Evolutionary conservation across 2,329 filamentous ascomycete genomes (phyloP), one percentile per base, ranked within the genome.

Genomic region (Aspergillus sp.): DNA sequence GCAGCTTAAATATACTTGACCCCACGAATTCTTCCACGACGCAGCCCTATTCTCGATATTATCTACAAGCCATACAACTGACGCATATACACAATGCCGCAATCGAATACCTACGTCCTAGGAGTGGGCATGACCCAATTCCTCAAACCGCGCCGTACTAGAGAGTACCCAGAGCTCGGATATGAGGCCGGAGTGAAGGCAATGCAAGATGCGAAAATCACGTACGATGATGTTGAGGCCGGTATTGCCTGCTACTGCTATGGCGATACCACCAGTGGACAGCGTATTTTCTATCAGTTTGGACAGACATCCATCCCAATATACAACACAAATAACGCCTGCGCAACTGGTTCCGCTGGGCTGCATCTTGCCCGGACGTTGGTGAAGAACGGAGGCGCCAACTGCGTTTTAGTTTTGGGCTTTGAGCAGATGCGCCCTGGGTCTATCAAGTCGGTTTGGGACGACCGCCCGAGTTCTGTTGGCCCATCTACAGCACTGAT

Each of bases 121-220:
- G 93, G 93, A 80, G 95, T 98, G 66, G 93, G 93, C 79, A 95
- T 98, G 91, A 98, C 93, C 78, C 96, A 96, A 78, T 98, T 98
- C 84, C 93, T 97, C 85, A 97, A 97, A 81, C 93, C 93, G 39
- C 86, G 93, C 55, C 91, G 91, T 72, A 93, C 93, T 74, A 90
- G 96, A 64, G 92, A 96, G 79, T 97, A 97, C 79, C 91, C 91
- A 5, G 93, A 96, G 73, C 86, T 97, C 20, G 93, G 93, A 55
- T 97, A 93, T 75, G 93, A 97, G 76, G 92, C 92, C 8, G 91
- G 91, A 65, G 82, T 95, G 72, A 96, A 96, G 76, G 91, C 91
- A 48, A 86, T 96, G 82, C 77, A 88, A 17, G 84, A 86, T 57
- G 74, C 74, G 4, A 89, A 96, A 62, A 91, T 98, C 82, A 96